Percentiles rank a stretch among this genome's conserved stretches.
Conservation (phyloP, 2,329 filamentous ascomycete genomes). For the Pestalotiopsis sp. region DNA sequence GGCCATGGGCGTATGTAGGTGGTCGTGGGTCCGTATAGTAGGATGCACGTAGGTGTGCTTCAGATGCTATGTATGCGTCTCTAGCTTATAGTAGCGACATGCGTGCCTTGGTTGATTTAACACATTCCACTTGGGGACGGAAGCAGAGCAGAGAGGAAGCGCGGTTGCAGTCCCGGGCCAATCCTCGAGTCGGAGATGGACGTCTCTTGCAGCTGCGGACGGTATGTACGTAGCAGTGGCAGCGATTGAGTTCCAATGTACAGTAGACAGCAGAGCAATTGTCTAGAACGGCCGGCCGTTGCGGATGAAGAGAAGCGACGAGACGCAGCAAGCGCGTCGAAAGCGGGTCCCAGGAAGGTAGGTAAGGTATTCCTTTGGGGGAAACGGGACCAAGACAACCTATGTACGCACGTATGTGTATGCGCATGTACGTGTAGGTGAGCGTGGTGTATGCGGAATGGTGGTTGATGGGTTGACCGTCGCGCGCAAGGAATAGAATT, state of each 20-base stretch:
- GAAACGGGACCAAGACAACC: neutral
- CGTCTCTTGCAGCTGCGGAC: constrained; percentile 3
- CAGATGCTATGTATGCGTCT: constrained; percentile 6
- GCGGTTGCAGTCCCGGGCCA: neutral
- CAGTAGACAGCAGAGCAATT: constrained; percentile 6
- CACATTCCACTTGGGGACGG: constrained; percentile 11
- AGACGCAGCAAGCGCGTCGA: constrained; percentile 6
- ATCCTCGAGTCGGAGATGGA: neutral
- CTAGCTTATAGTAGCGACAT: constrained; percentile 2
- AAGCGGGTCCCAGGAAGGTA: constrained; percentile 6
- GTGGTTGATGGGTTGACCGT: neutral
- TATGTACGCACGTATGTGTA: neutral
- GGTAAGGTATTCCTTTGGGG: neutral
- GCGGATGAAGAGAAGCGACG: neutral
- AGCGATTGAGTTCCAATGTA: neutral
- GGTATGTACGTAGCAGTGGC: neutral
- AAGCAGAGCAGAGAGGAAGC: neutral
- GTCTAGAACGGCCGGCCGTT: constrained; percentile 12
- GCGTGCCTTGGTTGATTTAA: neutral
- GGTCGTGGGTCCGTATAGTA: constrained; percentile 9
- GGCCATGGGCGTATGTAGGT: constrained; percentile 2
- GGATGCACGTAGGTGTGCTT: constrained; percentile 6
- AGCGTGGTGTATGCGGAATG: neutral
- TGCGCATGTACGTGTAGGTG: neutral
- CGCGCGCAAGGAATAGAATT: neutral